These are phyloP conservation scores for Avena insularis DNA, from an alignment of 176 grass and related monocot genomes.

Conservation along the genomic window DNA sequence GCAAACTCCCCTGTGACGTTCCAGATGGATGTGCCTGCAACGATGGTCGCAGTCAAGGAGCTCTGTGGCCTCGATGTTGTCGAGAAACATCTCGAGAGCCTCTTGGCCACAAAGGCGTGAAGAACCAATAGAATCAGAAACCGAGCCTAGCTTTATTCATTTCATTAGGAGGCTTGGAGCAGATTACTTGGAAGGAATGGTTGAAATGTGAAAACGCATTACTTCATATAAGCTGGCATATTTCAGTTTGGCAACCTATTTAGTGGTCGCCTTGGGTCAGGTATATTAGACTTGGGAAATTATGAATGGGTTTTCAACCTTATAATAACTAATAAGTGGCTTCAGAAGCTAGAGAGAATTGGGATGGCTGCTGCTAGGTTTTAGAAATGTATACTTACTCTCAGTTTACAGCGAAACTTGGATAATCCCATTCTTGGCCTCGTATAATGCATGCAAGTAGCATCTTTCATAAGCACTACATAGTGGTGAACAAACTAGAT, in stretches of 20 bases:
- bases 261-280: background rate
- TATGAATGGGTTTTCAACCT: background rate
- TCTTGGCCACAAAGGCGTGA: background rate
- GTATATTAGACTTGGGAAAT: background rate
- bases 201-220: background rate
- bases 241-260: background rate
- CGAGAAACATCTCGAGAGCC: conserved; percentile 67
- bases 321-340: background rate
- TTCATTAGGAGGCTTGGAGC: background rate
- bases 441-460: background rate
- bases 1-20: conserved; percentile 44
- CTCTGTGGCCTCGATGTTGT: conserved; percentile 79
- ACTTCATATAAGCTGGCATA: background rate
- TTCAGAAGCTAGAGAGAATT: background rate
- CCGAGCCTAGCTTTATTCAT: background rate
- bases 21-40: conserved; percentile 77
- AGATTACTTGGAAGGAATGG: background rate
- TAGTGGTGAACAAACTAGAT: background rate
- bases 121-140: background rate
- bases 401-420: background rate
- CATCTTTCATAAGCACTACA: background rate
- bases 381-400: background rate
- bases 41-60: conserved; percentile 77
- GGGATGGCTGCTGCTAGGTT: background rate
- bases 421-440: background rate